Evolutionary conservation across 352 stramenopile genomes (phyloP), one percentile per base, ranked within the genome.

Genomic region (Globisporangium lucens): DNA sequence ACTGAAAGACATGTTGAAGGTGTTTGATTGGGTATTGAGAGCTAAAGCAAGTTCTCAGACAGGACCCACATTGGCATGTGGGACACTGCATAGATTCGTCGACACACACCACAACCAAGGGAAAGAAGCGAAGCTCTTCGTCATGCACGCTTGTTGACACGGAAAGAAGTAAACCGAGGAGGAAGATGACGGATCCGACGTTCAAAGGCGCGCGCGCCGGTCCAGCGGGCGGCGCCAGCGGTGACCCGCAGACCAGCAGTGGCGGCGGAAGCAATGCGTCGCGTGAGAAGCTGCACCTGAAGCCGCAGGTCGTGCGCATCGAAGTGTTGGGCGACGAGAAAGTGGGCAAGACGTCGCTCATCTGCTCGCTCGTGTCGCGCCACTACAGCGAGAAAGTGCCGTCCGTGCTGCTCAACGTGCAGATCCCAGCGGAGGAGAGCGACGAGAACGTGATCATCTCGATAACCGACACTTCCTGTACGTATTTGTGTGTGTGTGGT

Each of bases 341-440:
- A 77, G 87, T 95, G 66, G 90, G 90, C 71, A 97, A 97, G 77
- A 96, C 89, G 66, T 96, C 90, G 76, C 87, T 97, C 71, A 95
- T 97, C 74, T 96, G 87, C 74, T 89, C 90, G 72, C 79, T 96
- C 49, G 88, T 96, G 70, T 96, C 87, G 63, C 80, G 85, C 67
- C 89, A 94, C 70, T 96, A 93, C 66, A 94, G 83, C 71, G 87
- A 96, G 74, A 90, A 90, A 69, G 89, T 96, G 68, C 89, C 89
- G 17, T 83, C 78, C 41, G 87, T 96, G 63, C 74, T 97, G 68
- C 86, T 94, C 53, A 93, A 94, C 66, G 89, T 95, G 66, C 86
- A 94, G 75, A 94, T 97, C 66, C 88, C 89, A 22, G 87, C 89
- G 46, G 89, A 96, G 63, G 89, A 96, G 67, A 95, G 87, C 63